Evolutionary conservation across 495 filamentous ascomycete species (phyloP), one percentile per base, ranked within the genome.

Genomic region (Cenococcum geophilum): DNA sequence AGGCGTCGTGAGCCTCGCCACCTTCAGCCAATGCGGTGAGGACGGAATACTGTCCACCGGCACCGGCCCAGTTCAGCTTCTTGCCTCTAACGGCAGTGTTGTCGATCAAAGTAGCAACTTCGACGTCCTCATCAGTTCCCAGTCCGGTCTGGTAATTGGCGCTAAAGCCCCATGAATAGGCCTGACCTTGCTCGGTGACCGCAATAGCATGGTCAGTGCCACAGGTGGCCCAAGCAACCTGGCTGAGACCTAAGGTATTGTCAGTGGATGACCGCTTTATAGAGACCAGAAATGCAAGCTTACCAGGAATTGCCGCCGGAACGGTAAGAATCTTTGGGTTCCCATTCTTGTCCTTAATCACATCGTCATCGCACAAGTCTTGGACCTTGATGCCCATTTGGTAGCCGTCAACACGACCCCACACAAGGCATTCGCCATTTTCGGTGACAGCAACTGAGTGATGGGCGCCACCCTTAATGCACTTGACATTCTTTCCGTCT

Each of bases 81-180:
- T 80, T 75, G 22, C 74, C 84, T 22, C 77, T 71, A 10, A 86
- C 77, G 16, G 86, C 84, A 0, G 78, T 79, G 70, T 84, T 85
- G 55, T 86, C 79, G 55, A 91, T 83, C 21, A 78, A 67, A 0
- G 79, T 87, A 0, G 87, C 83, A 12, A 70, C 57, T 55, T 78
- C 71, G 25, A 89, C 74, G 62, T 86, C 83, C 18, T 83, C 81
- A 1, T 72, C 75, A 4, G 77, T 79, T 10, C 82, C 83, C 55
- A 78, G 80, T 5, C 86, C 87, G n/a, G 84, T 85, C 73, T 88
- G 86, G 68, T 83, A 86, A 60, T 80, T 82, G 47, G 72, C 75
- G 22, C 77, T 82, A 74, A 88, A 89, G 1, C 88, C 88, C 87
- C 86, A 89, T 36, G 78, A 78, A 70, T 82, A 89, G 5, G 83